Evolutionary conservation across 2,329 filamentous ascomycete species (phyloP), one percentile per base, ranked within the genome.

Genomic region (Cladophialophora yegresii): DNA sequence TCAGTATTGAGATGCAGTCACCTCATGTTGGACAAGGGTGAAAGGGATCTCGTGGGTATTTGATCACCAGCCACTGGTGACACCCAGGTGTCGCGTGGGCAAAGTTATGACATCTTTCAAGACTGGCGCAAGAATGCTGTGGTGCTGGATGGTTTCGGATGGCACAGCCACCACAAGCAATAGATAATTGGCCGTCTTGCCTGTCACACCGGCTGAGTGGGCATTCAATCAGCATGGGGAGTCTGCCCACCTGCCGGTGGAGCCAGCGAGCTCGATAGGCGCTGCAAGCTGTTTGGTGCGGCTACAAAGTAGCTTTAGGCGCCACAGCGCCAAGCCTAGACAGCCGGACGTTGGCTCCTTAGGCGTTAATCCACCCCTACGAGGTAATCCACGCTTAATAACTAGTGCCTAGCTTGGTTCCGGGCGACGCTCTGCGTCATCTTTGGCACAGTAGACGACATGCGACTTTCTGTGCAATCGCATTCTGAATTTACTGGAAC

Each of bases 21-120:
- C 33, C 62, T 55, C 65, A 65, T 67, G 13, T 33, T 58, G 57
- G 49, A n/a, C 26, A n/a, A 10, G 16, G 30, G n/a, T 49, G 45
- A 47, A 28, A 40, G 28, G 20, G 45, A 33, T 51, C 28, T 59
- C 45, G 9, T 40, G 57, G 45, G 16, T 53, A 51, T 51, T 59
- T 59, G 45, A 51, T 59, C 57, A 26, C 32, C 47, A 59, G 45
- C 28, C 30, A 53, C 47, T 36, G 30, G 22, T 26, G 57, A 51
- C 57, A 26, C 30, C 36, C 47, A 23, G 30, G 22, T 26, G 57
- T 59, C 57, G 43, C 57, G 57, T 59, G 57, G 45, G 45, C 57
- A 59, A 50, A 32, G 22, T 53, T 50, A 59, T 59, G 57, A 59
- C 57, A 50, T 50, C 56, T 51, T 45, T 28, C 45, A 33, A 32